A percentile compares a stretch with the other conserved stretches of the same genome.
Evolutionary conservation across 2,329 filamentous ascomycete species (phyloP).

Genomic region (Aspergillus sp.): DNA sequence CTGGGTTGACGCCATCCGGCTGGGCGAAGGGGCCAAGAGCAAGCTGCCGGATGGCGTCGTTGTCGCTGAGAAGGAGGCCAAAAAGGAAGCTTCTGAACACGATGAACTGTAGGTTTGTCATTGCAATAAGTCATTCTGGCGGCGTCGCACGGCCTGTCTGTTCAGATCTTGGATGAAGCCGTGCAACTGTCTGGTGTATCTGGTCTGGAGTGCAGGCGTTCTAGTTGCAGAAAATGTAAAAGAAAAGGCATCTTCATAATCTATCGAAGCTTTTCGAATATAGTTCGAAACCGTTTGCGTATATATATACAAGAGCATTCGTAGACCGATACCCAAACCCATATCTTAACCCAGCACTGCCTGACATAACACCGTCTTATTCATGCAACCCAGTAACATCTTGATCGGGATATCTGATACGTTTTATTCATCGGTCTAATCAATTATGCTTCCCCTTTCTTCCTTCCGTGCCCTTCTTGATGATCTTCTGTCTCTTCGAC

Average conservation of each 20-base stretch:
- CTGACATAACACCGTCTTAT: constrained; percentile 11
- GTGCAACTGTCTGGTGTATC: background rate
- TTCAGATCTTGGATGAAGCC: background rate
- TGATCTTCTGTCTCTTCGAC: constrained; percentile 43
- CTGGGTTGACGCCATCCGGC: constrained; percentile 88
- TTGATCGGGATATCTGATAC: constrained; percentile 3
- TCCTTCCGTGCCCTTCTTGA: constrained; percentile 44
- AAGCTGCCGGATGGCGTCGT: constrained; percentile 66
- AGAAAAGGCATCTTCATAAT: background rate
- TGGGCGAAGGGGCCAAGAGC: constrained; percentile 81
- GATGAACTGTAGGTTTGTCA: constrained; percentile 38
- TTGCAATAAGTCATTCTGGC: background rate
- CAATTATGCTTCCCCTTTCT: constrained; percentile 29
- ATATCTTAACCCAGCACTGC: background rate
- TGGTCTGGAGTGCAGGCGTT: background rate
- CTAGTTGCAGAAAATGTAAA: background rate
- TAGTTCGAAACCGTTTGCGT: constrained; percentile 1
- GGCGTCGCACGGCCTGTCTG: no score
- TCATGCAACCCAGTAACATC: constrained; percentile 3
- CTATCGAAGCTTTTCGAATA: constrained; percentile 1
- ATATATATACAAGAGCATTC: constrained; percentile 20
- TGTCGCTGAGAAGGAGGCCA: constrained; percentile 31
- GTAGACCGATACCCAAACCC: constrained; percentile 1
- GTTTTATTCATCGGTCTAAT: constrained; percentile 3
- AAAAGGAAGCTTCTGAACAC: constrained; percentile 41